phyloP scores from a whole-genome alignment of 257 asterid genomes.

The Ajuga chamaepitys region DNA sequence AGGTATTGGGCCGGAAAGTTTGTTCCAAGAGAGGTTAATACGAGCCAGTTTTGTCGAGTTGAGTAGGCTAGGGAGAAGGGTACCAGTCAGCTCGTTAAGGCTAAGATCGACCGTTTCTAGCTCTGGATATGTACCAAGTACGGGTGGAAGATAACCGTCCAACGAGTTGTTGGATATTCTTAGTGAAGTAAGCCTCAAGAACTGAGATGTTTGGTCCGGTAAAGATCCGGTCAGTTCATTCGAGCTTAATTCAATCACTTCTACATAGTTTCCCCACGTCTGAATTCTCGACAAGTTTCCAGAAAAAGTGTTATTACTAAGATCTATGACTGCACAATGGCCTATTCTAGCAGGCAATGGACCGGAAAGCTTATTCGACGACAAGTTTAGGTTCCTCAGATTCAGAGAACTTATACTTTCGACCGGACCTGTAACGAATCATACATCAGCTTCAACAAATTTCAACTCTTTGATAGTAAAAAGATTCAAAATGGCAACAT shows the following conservation, averaged over 20 bases:
- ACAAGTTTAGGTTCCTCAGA: constrained; percentile 57
- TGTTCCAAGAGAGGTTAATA: constrained; percentile 62
- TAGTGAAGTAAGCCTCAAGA: constrained; percentile 68
- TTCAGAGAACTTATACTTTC: constrained; percentile 47
- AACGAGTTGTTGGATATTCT: constrained; percentile 74
- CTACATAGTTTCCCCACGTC: constrained; percentile 77
- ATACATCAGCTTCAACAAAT: constrained; percentile 5
- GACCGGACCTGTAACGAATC: constrained; percentile 57
- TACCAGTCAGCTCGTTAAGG: constrained; percentile 48
- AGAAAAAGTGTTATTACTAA: constrained; percentile 59
- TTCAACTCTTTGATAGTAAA: not conserved
- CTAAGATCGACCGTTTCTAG: constrained; percentile 56
- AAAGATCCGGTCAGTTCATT: constrained; percentile 50
- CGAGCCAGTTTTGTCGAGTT: constrained; percentile 40
- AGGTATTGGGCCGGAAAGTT: constrained; percentile 53
- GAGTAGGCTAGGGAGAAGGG: constrained; percentile 51
- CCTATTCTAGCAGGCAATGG: constrained; percentile 62
- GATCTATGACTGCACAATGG: constrained; percentile 63
- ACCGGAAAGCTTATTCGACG: constrained; percentile 68
- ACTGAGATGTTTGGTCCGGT: constrained; percentile 54
- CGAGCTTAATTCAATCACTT: constrained; percentile 63
- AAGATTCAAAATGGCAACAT: not conserved
- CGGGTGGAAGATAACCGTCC: constrained; percentile 53
- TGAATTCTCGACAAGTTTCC: constrained; percentile 65
- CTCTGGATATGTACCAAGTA: constrained; percentile 58